A percentile compares a stretch with the other conserved stretches of the same genome.
Evolutionary conservation across 345 rosid species (phyloP).

Genomic region (Corchorus olitorius): DNA sequence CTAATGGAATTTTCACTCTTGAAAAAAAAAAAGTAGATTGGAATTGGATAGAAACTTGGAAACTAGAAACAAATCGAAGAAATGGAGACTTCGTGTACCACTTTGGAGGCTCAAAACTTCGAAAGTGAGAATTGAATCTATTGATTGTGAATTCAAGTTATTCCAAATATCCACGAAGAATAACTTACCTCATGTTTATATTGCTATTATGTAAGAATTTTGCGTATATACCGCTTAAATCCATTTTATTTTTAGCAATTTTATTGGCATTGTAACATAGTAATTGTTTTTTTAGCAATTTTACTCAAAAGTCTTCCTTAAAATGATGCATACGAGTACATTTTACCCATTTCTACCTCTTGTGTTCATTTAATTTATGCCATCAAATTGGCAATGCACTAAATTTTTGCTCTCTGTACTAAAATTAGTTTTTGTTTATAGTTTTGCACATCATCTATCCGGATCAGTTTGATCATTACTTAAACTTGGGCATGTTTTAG

Average conservation of each 20-base stretch:
- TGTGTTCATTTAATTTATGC: not conserved
- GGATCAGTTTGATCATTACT: not conserved
- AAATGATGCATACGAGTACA: not conserved
- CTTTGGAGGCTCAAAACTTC: not conserved
- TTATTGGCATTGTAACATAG: not conserved
- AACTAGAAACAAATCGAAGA: no score
- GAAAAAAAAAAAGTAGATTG: no score
- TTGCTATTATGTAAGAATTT: not conserved
- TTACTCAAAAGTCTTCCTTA: not conserved
- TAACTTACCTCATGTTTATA: not conserved
- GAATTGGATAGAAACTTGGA: no score
- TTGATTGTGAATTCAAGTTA: not conserved
- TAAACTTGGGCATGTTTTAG: not conserved
- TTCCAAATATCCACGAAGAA: not conserved
- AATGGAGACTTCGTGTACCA: conserved; percentile 69
- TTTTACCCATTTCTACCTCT: not conserved
- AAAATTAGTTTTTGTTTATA: not conserved
- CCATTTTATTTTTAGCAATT: conserved; percentile 6
- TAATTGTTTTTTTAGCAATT: conserved; percentile 13
- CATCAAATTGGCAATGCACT: not conserved
- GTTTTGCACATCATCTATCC: not conserved
- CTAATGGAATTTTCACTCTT: not conserved
- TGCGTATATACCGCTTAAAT: not conserved
- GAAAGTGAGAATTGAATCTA: not conserved
- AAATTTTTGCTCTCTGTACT: not conserved